A percentile compares a stretch with the other conserved stretches of the same genome.
These are phyloP conservation scores for Cordyceps militaris DNA, from an alignment of 2,329 filamentous ascomycete species.

Conservation along the genomic window DNA sequence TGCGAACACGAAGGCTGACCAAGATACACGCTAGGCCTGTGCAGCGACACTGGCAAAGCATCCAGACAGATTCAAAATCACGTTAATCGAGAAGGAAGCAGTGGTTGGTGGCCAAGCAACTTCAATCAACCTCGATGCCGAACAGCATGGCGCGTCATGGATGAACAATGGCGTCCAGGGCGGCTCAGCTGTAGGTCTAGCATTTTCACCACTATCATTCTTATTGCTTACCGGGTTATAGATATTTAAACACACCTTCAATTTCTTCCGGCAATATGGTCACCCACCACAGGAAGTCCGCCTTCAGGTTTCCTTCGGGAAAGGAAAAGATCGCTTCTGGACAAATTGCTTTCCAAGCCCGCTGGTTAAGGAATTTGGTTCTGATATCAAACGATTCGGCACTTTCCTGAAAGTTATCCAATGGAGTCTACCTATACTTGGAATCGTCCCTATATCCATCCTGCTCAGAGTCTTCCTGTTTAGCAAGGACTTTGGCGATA, in stretches of 20 bases:
- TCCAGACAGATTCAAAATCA: constrained; percentile 58
- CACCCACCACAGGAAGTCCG: constrained; percentile 50
- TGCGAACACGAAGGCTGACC: background rate
- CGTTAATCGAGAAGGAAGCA: constrained; percentile 50
- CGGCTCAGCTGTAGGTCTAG: constrained; percentile 33
- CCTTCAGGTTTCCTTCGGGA: constrained; percentile 57
- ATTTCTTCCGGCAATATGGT: constrained; percentile 53
- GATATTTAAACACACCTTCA: constrained; percentile 62
- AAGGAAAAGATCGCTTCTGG: constrained; percentile 54
- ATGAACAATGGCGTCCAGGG: constrained; percentile 60
- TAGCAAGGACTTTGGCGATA: constrained; percentile 61
- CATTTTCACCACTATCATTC: no score
- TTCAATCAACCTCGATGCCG: constrained; percentile 50
- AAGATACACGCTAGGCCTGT: constrained; percentile 41
- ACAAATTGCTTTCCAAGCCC: constrained; percentile 57
- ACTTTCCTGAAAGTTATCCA: constrained; percentile 50
- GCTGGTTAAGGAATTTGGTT: constrained; percentile 46
- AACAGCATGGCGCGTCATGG: constrained; percentile 51
- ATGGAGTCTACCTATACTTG: constrained; percentile 53
- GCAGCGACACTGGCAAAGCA: constrained; percentile 60
- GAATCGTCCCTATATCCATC: constrained; percentile 54
- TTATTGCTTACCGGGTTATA: constrained; percentile 22
- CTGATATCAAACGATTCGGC: constrained; percentile 50
- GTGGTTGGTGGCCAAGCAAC: constrained; percentile 56
- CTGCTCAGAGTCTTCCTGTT: constrained; percentile 64